These are phyloP conservation scores for Cyanidium caldarium DNA, from an alignment of 23 red algal genomes.

Conservation along the genomic window DNA sequence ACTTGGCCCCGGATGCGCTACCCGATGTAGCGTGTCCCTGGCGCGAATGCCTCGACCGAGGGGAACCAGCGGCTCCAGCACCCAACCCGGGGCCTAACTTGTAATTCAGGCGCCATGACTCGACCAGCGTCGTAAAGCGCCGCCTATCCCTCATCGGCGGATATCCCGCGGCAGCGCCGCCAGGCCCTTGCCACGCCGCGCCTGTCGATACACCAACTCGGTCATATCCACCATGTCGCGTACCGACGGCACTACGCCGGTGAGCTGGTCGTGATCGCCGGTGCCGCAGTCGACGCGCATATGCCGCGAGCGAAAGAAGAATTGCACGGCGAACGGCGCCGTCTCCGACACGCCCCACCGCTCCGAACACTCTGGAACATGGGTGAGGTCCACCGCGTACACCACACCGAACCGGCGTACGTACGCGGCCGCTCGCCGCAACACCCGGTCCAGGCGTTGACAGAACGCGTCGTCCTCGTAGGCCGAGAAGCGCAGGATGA, in stretches of 20 bases:
- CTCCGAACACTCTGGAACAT: neutral
- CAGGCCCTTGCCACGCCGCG: neutral
- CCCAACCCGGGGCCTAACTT: no score
- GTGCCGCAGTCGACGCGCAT: neutral
- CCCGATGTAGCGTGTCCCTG: no score
- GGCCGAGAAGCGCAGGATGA: neutral
- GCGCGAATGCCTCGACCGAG: no score
- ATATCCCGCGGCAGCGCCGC: neutral
- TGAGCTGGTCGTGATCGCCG: neutral
- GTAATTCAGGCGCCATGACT: no score
- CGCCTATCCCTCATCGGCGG: no score
- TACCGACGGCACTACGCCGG: neutral
- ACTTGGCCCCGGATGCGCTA: no score
- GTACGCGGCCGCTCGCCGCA: neutral
- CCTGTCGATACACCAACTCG: constrained; percentile 7
- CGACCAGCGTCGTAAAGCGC: no score
- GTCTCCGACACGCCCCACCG: neutral
- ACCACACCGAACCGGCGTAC: neutral
- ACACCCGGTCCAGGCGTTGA: neutral
- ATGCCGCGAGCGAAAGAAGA: neutral
- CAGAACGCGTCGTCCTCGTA: neutral
- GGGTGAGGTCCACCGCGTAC: neutral
- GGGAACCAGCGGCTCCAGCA: no score
- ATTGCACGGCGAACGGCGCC: neutral
- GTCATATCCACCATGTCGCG: neutral